A percentile compares a stretch with the other conserved stretches of the same genome.
Evolutionary conservation across 345 rosid species (phyloP).

Genomic region (Bretschneidera sinensis): DNA sequence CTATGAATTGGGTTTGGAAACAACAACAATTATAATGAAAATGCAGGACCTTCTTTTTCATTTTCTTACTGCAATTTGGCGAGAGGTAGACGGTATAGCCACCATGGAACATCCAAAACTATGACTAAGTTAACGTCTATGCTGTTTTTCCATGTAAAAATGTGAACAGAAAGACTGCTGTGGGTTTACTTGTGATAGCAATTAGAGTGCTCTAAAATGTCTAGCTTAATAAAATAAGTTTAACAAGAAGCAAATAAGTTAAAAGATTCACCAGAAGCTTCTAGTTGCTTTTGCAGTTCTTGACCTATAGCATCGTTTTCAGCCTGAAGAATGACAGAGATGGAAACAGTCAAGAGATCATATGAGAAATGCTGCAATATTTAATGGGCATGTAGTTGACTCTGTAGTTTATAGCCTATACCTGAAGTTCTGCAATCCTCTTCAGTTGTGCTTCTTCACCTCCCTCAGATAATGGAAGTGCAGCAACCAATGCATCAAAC

Average conservation of each 20-base stretch:
- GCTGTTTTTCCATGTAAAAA: not conserved
- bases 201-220: too few species aligned
- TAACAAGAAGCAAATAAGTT: too few species aligned
- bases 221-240: too few species aligned
- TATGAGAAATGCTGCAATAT: not conserved
- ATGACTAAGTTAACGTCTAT: too few species aligned
- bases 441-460: conserved; percentile 90
- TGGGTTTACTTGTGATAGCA: too few species aligned
- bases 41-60: too few species aligned
- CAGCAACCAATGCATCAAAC: conserved; percentile 93
- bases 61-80: too few species aligned
- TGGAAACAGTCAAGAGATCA: not conserved
- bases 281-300: conserved; percentile 87
- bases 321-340: conserved; percentile 35
- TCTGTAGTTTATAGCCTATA: conserved; percentile 10
- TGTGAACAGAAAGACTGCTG: not conserved
- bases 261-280: conserved; percentile 67
- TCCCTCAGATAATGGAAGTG: conserved; percentile 84
- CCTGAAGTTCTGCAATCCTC: conserved; percentile 80
- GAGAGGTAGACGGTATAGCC: too few species aligned
- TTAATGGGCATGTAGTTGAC: not conserved
- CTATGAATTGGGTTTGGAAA: too few species aligned
- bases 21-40: too few species aligned
- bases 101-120: too few species aligned
- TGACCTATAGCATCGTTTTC: conserved; percentile 82